Evolutionary conservation across 495 filamentous ascomycete genomes (phyloP), one percentile per base, ranked within the genome.

Genomic region (Xylaria bambusicola): DNA sequence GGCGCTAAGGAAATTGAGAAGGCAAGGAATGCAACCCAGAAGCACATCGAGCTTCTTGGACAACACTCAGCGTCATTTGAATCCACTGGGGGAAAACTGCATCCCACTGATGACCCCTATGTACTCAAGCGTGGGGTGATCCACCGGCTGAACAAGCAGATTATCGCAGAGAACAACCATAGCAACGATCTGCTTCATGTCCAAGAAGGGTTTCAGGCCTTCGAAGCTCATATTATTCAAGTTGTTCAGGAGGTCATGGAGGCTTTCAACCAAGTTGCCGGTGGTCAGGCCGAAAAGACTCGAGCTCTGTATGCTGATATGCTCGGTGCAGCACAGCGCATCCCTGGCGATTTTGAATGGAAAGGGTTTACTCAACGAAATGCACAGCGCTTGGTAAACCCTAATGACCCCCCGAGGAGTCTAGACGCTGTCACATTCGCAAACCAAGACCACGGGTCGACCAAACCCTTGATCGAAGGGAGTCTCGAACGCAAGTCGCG

Each of bases 321-420:
- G 71, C 80, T 94, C 44, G 80, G 79, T 54, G 84, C 82, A n/a
- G 80, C 86, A 1, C 89, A 96, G 73, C 77, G 79, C n/a, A 84
- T 98, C 49, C 89, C 92, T 1, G 82, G 83, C n/a, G 89, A 96
- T 63, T 94, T 95, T 55, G 94, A 98, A 74, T 98, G 92, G 91
- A 83, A 88, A 49, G 86, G 85, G 60, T 98, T 98, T 74, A 66
- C 86, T 31, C 71, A 80, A 44, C 84, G 90, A 63, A 88, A 88
- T 67, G 79, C 77, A 57, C 73, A 84, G 60, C 73, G 84, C 17
- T 86, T 98, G n/a, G 87, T 96, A 70, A 83, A 97, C 73, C 89
- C 92, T 0, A 83, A 85, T 53, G 78, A 84, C 3, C 84, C 90
- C 0, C 84, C 88, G 3, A 86, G 94, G 51, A 80, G 80, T 29